Evolutionary conservation across 1,139 yeast species (phyloP), one percentile per base, ranked within the genome.

Genomic region (Williopsis jadinii): DNA sequence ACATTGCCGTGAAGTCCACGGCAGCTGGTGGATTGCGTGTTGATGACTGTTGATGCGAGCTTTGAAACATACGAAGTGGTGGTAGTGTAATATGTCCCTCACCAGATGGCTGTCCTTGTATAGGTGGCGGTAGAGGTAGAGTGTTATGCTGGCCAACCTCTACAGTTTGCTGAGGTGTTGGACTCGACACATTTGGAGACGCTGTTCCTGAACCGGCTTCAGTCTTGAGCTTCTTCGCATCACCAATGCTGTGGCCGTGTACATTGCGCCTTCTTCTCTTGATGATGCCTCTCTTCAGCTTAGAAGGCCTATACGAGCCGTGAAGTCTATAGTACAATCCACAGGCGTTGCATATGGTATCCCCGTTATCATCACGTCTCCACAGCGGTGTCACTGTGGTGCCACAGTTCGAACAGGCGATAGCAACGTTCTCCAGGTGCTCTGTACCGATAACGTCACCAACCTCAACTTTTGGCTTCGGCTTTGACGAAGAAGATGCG

Each of bases 321-420:
- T 85, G 95, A 36, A 86, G 68, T 45, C 80, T 67, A 58, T 77
- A 81, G 60, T 85, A 85, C 32, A 86, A 66, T 2, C 95, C 95
- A 64, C 95, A 85, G 1, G 95, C 95, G 56, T 85, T 85, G 66
- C 95, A 85, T 26, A 85, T 84, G 28, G 90, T 83, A 52, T 83
- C 80, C 2, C 95, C 95, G 5, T 70, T 71, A 50, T 80, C 87
- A 57, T 84, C 92, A 49, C 95, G 67, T 55, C 95, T 70, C 95
- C 95, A 85, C 14, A 85, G 66, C 1, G 95, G 95, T 0, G 95
- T 85, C 44, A 84, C 82, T 8, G 92, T 84, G 12, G 92, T 82
- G 10, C 77, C 80, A 64, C 95, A 86, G 63, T 86, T 86, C 52
- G 73, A 81, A 59, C 95, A 85, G 0, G 90, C 86, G 27, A 83